Conservation (phyloP, 169 alveolate genomes). For the Plasmodium cynomolgi region DNA sequence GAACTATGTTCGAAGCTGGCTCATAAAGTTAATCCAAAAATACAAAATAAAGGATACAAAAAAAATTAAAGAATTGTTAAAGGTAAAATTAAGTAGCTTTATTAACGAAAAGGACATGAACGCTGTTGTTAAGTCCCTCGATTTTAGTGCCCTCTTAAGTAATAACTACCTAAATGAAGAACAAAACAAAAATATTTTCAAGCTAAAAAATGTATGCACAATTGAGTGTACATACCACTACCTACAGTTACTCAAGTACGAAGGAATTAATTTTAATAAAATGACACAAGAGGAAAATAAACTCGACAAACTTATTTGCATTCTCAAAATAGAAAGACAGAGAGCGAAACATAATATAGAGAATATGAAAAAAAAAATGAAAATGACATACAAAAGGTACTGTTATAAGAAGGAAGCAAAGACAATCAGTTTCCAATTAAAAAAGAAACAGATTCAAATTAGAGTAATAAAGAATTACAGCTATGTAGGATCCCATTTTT, state of each 20-base stretch:
- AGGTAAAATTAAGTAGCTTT: conserved; percentile 17
- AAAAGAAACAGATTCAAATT: conserved; percentile 17
- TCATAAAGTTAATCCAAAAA: conserved; percentile 43
- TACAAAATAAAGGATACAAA: conserved; percentile 45
- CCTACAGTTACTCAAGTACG: conserved; percentile 53
- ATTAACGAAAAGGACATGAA: conserved; percentile 62
- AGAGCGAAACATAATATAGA: conserved; percentile 30
- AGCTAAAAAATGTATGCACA: conserved; percentile 49
- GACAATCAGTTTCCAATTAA: conserved; percentile 10
- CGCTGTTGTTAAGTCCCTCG: conserved; percentile 54
- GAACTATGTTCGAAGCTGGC: conserved; percentile 65
- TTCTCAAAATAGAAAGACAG: conserved; percentile 28
- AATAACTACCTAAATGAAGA: conserved; percentile 32
- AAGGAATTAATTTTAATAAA: conserved; percentile 47
- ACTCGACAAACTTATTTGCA: conserved; percentile 6
- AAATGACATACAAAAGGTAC: conserved; percentile 17
- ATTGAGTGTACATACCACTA: conserved; percentile 58
- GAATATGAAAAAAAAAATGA: conserved; percentile 35
- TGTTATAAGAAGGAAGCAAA: conserved; percentile 68
- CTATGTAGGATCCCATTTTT: conserved; percentile 28
- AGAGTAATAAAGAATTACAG: background rate
- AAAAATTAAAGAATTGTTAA: conserved; percentile 61
- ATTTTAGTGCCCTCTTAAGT: conserved; percentile 15
- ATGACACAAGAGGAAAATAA: conserved; percentile 2
- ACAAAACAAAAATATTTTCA: conserved; percentile 24